Base-by-base conservation (phyloP, 164 flowering plant species). In the Annona cherimola region DNA sequence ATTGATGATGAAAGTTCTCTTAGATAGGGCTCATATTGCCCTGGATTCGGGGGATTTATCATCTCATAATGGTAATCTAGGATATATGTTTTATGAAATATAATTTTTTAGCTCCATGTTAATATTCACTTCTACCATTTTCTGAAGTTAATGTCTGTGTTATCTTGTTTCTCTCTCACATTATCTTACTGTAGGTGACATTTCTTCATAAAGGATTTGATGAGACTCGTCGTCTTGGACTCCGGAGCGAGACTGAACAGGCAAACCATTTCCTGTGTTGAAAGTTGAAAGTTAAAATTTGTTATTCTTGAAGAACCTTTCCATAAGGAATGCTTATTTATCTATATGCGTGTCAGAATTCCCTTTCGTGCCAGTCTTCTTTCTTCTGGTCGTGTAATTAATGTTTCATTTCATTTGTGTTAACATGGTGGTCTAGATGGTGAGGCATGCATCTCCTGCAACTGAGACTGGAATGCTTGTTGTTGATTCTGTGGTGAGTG, bases 391-490 rank as follows among this genome's bases (percentile, higher is more conserved):
- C 18, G 5, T 45, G 42, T 8, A 2, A 8, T 16, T 61, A 26
- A 45, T 62, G 26, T 62, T 19, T 67, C 9, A 20, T 72, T 68
- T 26, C 18, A 20, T 19, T 20, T 66, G 54, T 65, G 35, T 63
- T 9, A 40, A 14, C 62, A 61, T 57, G 78, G 70, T 76, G 43
- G 69, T 14, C 82, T 79, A 94, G 98, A 79, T 89, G 83, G 97
- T 89, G 12, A 87, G 97, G n/a, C 85, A 86, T 77, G 92, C 97
- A 71, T 88, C 97, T 78, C 88, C 89, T 65, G 77, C 68, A 7
- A 85, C 81, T 50, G 98, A 94, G 85, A 94, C 98, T 75, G 98
- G 98, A 79, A 92, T 94, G 97, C 94, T 94, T 74, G 97, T 94
- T 76, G 93, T 91, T 75, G 97, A 94, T 75, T 87, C 96, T 77